Conservation (phyloP, 179 eudicot genomes). For the Sideroxylon spinosum region DNA sequence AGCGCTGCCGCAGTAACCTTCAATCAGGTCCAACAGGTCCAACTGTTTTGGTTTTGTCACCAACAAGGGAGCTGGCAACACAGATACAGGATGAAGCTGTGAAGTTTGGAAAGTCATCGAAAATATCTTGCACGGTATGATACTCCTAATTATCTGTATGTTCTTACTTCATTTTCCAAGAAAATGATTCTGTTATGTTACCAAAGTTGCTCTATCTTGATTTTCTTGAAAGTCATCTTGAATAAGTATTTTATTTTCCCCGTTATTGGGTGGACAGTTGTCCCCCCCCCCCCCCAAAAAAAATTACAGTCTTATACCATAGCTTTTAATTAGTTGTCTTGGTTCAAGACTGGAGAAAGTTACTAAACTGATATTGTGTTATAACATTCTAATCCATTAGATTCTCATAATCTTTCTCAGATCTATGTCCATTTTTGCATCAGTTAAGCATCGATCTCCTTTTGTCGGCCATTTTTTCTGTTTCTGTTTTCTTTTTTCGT, state of each 20-base stretch:
- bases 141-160: background rate
- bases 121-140: constrained; percentile 78
- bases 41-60: constrained; percentile 82
- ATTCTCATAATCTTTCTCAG: background rate
- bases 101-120: constrained; percentile 82
- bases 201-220: background rate
- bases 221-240: background rate
- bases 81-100: constrained; percentile 95
- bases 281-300: too few species aligned
- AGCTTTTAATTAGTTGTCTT: background rate
- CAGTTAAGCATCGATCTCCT: background rate
- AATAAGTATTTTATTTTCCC: background rate
- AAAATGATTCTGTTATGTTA: background rate
- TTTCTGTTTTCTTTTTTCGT: background rate
- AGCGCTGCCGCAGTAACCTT: constrained; percentile 52
- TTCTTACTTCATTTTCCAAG: background rate
- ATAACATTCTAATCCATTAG: background rate
- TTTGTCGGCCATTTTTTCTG: background rate
- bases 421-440: background rate
- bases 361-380: background rate
- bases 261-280: background rate
- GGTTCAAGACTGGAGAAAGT: background rate
- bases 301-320: background rate
- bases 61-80: constrained; percentile 94
- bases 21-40: constrained; percentile 94